Percentiles rank a stretch among this genome's conserved stretches.
Conservation (phyloP, 257 asterid genomes). For the Verbascum thapsus region DNA sequence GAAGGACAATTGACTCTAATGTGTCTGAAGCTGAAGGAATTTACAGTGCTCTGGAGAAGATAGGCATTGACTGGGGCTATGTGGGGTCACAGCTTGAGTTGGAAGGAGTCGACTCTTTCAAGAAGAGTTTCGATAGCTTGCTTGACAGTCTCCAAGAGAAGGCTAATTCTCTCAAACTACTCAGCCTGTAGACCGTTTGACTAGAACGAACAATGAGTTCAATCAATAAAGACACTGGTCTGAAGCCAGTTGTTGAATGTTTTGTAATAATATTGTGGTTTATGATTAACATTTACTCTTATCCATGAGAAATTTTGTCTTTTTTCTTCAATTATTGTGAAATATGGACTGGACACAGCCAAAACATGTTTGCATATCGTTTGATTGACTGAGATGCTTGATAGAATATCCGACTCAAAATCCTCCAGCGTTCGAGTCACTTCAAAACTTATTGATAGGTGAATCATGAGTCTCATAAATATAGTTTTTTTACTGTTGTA, state of each 20-base stretch:
- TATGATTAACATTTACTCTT: constrained; percentile 26
- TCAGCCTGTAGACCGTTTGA: constrained; percentile 43
- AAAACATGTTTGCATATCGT: too few species aligned
- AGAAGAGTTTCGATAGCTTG: constrained; percentile 96
- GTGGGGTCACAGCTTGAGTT: constrained; percentile 89
- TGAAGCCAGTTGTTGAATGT: constrained; percentile 37
- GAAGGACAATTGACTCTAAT: constrained; percentile 91
- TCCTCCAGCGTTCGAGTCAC: too few species aligned
- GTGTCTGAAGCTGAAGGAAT: constrained; percentile 89
- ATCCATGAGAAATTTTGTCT: constrained; percentile 7
- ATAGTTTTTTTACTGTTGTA: too few species aligned
- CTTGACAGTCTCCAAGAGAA: constrained; percentile 95
- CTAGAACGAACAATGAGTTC: constrained; percentile 29
- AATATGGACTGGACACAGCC: background rate
- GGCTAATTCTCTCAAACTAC: constrained; percentile 84
- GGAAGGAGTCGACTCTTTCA: constrained; percentile 97
- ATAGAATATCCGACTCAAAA: too few species aligned
- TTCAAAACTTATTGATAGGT: too few species aligned
- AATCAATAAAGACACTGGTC: constrained; percentile 43
- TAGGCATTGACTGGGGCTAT: constrained; percentile 87
- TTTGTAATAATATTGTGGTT: constrained; percentile 34
- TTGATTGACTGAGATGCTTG: too few species aligned
- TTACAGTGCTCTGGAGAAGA: constrained; percentile 82
- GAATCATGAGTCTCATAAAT: too few species aligned
- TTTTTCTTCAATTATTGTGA: background rate